A percentile compares a stretch with the other conserved stretches of the same genome.
phyloP scores from a whole-genome alignment of 257 asterid species.

The Jacaranda mimosifolia region DNA sequence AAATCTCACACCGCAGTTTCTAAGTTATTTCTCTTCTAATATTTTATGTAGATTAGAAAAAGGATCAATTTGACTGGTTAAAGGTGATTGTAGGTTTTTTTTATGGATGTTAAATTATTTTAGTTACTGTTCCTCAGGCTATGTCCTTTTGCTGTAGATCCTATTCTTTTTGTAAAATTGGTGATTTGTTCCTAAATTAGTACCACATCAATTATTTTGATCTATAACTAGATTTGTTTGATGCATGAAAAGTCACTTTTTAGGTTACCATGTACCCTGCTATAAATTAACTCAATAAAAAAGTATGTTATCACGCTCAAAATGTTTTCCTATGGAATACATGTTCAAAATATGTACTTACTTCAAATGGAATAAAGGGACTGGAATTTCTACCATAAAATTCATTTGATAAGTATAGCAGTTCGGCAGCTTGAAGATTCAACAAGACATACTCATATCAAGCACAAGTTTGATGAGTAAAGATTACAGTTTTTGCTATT shows the following conservation, averaged over 20 bases:
- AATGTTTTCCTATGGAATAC: neutral
- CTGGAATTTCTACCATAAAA: neutral
- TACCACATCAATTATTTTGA: neutral
- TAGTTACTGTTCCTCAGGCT: neutral
- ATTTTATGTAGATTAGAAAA: neutral
- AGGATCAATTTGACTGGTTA: neutral
- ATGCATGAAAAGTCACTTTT: neutral
- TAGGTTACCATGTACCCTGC: constrained; percentile 1
- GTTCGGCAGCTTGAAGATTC: constrained; percentile 1
- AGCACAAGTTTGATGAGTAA: neutral
- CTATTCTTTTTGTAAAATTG: neutral
- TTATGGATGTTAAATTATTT: neutral
- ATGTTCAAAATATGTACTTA: neutral
- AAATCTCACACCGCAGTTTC: no score
- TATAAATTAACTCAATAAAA: neutral
- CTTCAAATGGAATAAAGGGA: neutral
- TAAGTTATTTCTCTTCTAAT: neutral
- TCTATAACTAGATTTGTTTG: neutral
- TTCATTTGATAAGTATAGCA: neutral
- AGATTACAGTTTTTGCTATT: neutral
- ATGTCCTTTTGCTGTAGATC: neutral
- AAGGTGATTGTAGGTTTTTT: neutral
- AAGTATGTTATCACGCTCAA: neutral
- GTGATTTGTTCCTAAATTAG: constrained; percentile 6
- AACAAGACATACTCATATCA: constrained; percentile 5